Evolutionary conservation across 257 asterid species (phyloP).

Genomic region (Ilex asprella): DNA sequence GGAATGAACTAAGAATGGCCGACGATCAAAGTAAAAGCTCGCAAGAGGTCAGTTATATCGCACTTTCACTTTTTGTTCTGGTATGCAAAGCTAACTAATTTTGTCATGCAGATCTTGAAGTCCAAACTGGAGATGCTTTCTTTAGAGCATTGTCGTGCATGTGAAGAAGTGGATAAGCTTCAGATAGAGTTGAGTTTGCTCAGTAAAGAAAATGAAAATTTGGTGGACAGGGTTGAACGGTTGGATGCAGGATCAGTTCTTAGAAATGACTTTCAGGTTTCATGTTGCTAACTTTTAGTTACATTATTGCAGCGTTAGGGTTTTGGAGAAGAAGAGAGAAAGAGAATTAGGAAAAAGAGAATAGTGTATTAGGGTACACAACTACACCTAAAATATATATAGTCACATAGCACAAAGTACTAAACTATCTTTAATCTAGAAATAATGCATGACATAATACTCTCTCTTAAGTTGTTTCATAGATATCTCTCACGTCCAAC

Average conservation of each 20-base stretch:
- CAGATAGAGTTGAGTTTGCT: slow-evolving; percentile 42
- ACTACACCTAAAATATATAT: too few relatives aligned
- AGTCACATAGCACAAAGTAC: too few relatives aligned
- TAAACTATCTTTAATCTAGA: too few relatives aligned
- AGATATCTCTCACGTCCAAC: too few relatives aligned
- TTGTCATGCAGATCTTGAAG: slow-evolving; percentile 19
- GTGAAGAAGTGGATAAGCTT: slow-evolving; percentile 38
- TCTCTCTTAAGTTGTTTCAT: too few relatives aligned
- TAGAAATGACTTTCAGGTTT: slow-evolving; percentile 40
- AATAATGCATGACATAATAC: too few relatives aligned
- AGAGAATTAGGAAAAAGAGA: too few relatives aligned
- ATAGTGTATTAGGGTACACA: too few relatives aligned
- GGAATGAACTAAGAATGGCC: slow-evolving; percentile 33
- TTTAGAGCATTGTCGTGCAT: slow-evolving; percentile 18
- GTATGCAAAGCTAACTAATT: slow-evolving; percentile 10
- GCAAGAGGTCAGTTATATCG: slow-evolving; percentile 32
- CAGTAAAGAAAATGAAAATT: slow-evolving; percentile 40
- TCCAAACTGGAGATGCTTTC: slow-evolving; percentile 23
- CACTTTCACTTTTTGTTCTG: slow-evolving; percentile 11
- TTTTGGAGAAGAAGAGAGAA: too few relatives aligned
- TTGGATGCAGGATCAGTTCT: slow-evolving; percentile 23
- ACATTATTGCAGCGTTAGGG: too few relatives aligned
- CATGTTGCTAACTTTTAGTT: neutral
- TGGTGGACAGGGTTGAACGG: slow-evolving; percentile 30
- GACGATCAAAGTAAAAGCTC: slow-evolving; percentile 32